Evolutionary conservation across 1,284 basidiomycete species (phyloP).

Genomic region (Microbotryum silenes-acaulis): DNA sequence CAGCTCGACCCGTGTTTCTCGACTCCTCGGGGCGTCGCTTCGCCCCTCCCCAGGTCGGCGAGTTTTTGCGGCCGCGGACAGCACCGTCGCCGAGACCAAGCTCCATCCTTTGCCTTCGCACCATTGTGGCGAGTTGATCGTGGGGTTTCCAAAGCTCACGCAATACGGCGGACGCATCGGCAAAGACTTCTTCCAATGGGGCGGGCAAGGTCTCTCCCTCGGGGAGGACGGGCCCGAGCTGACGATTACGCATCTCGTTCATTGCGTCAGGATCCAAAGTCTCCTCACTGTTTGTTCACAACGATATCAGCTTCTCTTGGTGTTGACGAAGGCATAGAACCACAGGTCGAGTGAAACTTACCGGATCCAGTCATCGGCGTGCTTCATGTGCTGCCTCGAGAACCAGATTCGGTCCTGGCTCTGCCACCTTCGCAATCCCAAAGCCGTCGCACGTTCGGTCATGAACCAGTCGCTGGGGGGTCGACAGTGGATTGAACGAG

Average conservation of each 20-base stretch:
- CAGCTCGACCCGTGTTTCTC: too few species aligned
- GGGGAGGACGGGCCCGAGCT: constrained; percentile 12
- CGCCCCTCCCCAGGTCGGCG: constrained; percentile 27
- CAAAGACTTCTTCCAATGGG: constrained; percentile 20
- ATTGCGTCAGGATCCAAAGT: constrained; percentile 17
- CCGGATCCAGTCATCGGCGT: constrained; percentile 26
- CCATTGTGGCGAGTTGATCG: constrained; percentile 13
- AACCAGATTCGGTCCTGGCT: constrained; percentile 22
- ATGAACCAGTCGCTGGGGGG: constrained; percentile 28
- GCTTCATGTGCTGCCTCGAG: constrained; percentile 2
- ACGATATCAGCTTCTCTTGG: neutral
- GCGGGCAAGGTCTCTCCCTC: constrained; percentile 24
- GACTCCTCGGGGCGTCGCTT: too few species aligned
- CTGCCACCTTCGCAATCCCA: constrained; percentile 23
- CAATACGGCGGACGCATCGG: constrained; percentile 12
- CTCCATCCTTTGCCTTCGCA: constrained; percentile 27
- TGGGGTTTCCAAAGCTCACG: constrained; percentile 31
- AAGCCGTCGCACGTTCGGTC: neutral
- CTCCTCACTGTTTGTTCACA: constrained; percentile 12
- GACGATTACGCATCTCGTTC: constrained; percentile 6
- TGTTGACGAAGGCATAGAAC: too few species aligned
- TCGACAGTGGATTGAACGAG: constrained; percentile 22
- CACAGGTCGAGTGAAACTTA: neutral
- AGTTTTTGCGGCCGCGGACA: constrained; percentile 26
- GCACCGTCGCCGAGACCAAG: constrained; percentile 25